Evolutionary conservation across 805 yeast species (phyloP).

Genomic region (Wickerhamiella hasegawae): DNA sequence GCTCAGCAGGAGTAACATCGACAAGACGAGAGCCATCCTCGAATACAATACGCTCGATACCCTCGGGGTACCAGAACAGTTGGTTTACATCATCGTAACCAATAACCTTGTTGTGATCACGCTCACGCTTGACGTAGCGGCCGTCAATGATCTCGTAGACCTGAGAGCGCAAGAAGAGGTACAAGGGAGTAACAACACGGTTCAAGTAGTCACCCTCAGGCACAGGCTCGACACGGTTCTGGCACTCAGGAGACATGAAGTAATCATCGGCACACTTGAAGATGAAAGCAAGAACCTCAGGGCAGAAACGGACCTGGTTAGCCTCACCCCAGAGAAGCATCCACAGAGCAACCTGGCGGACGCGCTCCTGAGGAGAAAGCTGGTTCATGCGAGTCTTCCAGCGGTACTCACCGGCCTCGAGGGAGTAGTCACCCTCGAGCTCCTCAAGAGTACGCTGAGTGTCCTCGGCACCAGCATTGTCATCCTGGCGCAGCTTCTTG

Average conservation of each 20-base stretch:
- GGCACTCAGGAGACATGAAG: conserved; percentile 75
- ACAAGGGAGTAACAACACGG: conserved; percentile 83
- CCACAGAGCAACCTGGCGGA: conserved; percentile 48
- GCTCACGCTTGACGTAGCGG: conserved; percentile 42
- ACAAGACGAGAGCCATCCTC: conserved; percentile 87
- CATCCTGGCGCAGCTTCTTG: conserved; percentile 26
- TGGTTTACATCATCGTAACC: conserved; percentile 98
- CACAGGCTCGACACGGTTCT: conserved; percentile 37
- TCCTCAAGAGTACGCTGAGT: conserved; percentile 47
- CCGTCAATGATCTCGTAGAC: conserved; percentile 43
- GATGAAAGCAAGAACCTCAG: conserved; percentile 81
- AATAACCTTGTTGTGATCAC: conserved; percentile 45
- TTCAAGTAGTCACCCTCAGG: conserved; percentile 67
- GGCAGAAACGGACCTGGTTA: conserved; percentile 76
- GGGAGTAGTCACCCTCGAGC: conserved; percentile 48
- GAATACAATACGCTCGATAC: conserved; percentile 79
- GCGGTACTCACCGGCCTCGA: conserved; percentile 65
- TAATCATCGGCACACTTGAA: conserved; percentile 92
- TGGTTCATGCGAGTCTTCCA: conserved; percentile 56
- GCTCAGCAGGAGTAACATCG: conserved; percentile 78
- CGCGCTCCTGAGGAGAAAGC: conserved; percentile 39
- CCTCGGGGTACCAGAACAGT: conserved; percentile 98
- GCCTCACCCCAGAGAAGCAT: conserved; percentile 66
- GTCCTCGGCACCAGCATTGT: conserved; percentile 32
- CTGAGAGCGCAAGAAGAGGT: conserved; percentile 50